phyloP scores from a whole-genome alignment of 495 filamentous ascomycete genomes.

The Hypoxylon cercidicola region DNA sequence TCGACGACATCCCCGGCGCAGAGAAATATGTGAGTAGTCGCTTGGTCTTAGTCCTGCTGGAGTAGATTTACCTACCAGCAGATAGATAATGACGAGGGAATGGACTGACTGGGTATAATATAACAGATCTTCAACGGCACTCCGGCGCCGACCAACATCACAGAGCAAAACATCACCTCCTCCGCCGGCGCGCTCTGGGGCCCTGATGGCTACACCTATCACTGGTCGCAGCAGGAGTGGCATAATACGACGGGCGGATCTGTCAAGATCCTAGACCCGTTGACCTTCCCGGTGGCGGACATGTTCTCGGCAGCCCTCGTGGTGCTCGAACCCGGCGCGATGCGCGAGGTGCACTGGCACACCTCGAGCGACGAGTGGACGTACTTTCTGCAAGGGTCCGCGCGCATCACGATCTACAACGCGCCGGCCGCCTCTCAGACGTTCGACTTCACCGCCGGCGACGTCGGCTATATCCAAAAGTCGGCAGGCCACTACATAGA shows the following conservation, averaged over 20 bases:
- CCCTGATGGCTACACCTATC: slow-evolving; percentile 68
- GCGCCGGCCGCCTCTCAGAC: slow-evolving; percentile 68
- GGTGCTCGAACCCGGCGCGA: slow-evolving; percentile 73
- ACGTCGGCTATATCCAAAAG: slow-evolving; percentile 75
- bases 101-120: slow-evolving; percentile 9
- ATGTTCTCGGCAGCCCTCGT: slow-evolving; percentile 72
- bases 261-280: slow-evolving; percentile 74
- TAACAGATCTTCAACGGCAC: slow-evolving; percentile 71
- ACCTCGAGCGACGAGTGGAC: slow-evolving; percentile 79
- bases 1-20: slow-evolving; percentile 66
- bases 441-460: slow-evolving; percentile 80
- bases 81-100: background rate
- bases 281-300: slow-evolving; percentile 67
- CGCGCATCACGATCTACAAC: slow-evolving; percentile 72
- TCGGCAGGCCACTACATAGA: slow-evolving; percentile 77
- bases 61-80: too few relatives aligned
- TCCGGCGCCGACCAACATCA: slow-evolving; percentile 67
- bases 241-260: slow-evolving; percentile 68
- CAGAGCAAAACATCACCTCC: slow-evolving; percentile 69
- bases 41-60: too few relatives aligned
- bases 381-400: slow-evolving; percentile 76
- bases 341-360: slow-evolving; percentile 87
- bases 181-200: slow-evolving; percentile 66
- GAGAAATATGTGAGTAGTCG: slow-evolving; percentile 67
- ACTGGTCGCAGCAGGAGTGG: slow-evolving; percentile 71